These are phyloP conservation scores for Acer yangbiense DNA, from an alignment of 345 rosid genomes.

Conservation along the genomic window DNA sequence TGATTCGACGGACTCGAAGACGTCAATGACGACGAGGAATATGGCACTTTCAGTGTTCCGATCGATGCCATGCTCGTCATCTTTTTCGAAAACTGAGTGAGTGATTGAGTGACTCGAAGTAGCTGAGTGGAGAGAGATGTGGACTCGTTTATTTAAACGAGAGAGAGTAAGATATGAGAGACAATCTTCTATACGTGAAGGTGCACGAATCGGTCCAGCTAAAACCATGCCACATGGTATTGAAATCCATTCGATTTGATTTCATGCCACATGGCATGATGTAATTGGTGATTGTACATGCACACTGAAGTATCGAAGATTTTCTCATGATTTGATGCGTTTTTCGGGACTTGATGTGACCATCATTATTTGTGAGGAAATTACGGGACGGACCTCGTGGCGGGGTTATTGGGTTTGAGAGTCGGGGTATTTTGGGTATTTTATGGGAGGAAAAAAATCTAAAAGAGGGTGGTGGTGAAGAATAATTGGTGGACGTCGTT, in stretches of 20 bases:
- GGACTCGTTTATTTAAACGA: conserved; percentile 3
- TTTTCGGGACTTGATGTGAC: not conserved
- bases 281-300: not conserved
- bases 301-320: not conserved
- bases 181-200: not conserved
- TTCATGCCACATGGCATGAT: not conserved
- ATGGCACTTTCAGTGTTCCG: conserved; percentile 39
- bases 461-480: not conserved
- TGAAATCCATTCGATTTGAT: not conserved
- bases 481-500: conserved; percentile 22
- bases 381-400: not conserved
- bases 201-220: not conserved
- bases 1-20: conserved; percentile 23
- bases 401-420: not conserved
- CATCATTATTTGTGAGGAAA: not conserved
- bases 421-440: conserved; percentile 1
- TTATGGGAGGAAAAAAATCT: not conserved
- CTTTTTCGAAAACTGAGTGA: not conserved
- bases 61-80: conserved; percentile 63
- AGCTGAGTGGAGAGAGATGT: not conserved
- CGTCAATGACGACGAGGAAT: conserved; percentile 22
- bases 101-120: not conserved
- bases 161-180: not conserved
- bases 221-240: not conserved
- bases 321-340: conserved; percentile 4